These are phyloP conservation scores for Delonix regia DNA, from an alignment of 306 rosid species.

Conservation along the genomic window DNA sequence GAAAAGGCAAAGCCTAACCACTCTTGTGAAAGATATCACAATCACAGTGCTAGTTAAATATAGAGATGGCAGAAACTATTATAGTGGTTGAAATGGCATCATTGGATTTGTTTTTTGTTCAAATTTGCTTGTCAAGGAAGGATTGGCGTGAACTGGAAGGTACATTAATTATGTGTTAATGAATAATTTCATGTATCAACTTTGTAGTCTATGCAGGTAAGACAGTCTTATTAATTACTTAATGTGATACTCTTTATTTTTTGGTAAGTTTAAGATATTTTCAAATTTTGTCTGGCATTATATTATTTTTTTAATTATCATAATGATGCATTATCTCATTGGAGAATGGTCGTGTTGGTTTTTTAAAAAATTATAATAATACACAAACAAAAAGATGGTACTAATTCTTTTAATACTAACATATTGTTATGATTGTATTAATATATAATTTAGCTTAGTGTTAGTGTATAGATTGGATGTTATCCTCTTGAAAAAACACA, in stretches of 20 bases:
- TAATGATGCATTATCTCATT: too few species aligned
- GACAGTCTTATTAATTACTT: background rate
- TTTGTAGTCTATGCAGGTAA: too few species aligned
- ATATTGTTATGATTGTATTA: too few species aligned
- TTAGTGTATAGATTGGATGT: too few species aligned
- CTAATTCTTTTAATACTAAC: too few species aligned
- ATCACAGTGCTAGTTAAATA: constrained; percentile 28
- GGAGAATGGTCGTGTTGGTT: too few species aligned
- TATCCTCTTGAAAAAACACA: too few species aligned
- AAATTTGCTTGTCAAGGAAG: background rate
- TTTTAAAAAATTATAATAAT: too few species aligned
- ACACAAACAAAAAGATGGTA: too few species aligned
- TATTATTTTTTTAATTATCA: background rate
- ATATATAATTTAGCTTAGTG: too few species aligned
- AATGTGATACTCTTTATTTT: background rate
- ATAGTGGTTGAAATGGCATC: constrained; percentile 30
- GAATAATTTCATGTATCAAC: background rate
- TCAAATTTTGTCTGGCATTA: background rate
- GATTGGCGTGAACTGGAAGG: constrained; percentile 12
- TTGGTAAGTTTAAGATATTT: background rate
- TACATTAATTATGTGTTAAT: background rate
- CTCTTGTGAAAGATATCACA: constrained; percentile 33
- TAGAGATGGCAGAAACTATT: constrained; percentile 21
- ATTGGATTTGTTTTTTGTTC: background rate
- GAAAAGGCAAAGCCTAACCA: constrained; percentile 50